Percentiles rank a stretch among this genome's conserved stretches.
Evolutionary conservation across 225 moss, liverwort and hornwort genomes (phyloP).

Genomic region (Pseudisothecium myosuroides): DNA sequence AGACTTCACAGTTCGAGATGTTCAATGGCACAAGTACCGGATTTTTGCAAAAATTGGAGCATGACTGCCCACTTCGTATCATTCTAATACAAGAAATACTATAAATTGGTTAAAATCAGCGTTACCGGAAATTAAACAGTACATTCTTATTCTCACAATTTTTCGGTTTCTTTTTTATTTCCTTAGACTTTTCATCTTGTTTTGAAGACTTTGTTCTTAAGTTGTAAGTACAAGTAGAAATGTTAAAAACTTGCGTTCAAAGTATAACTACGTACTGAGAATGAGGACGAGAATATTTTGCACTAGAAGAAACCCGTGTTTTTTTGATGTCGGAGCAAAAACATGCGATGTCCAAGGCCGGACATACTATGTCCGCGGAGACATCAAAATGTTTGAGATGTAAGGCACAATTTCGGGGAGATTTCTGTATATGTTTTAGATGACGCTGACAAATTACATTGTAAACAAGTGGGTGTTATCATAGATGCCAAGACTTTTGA

Average conservation of each 20-base stretch:
- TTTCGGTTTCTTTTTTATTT: neutral
- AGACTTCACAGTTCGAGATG: neutral
- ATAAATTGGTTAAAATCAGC: neutral
- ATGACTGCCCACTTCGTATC: neutral
- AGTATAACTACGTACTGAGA: no score
- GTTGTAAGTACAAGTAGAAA: neutral
- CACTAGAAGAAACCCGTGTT: no score
- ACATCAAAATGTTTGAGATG: no score
- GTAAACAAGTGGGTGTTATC: no score
- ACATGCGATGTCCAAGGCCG: no score
- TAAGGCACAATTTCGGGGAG: no score
- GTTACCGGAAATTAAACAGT: neutral
- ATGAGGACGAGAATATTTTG: neutral
- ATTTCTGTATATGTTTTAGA: no score
- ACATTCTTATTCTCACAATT: neutral
- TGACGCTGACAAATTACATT: no score
- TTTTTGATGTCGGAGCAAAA: no score
- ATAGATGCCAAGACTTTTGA: no score
- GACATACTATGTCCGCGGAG: no score
- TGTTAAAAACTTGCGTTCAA: neutral
- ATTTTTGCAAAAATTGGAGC: neutral
- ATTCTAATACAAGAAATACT: neutral
- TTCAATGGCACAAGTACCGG: neutral
- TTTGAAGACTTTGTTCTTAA: neutral
- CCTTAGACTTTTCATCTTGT: no score